phyloP scores from a whole-genome alignment of 257 asterid species.

The Leptodermis oblonga region DNA sequence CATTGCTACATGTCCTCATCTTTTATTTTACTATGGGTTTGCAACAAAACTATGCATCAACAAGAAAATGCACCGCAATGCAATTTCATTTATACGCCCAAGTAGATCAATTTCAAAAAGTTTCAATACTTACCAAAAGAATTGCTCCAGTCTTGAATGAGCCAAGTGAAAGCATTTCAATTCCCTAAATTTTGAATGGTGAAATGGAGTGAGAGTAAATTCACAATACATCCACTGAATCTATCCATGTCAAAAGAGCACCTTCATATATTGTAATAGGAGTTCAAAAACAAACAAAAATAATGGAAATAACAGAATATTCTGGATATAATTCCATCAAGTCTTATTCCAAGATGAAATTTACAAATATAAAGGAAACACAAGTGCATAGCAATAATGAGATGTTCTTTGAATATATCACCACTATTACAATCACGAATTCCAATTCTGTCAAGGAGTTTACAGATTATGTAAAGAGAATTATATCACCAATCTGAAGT shows the following conservation, averaged over 20 bases:
- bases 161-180: conserved; percentile 97
- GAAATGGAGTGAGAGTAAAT: not conserved
- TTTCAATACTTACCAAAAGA: conserved; percentile 62
- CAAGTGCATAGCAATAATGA: too few species aligned
- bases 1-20: not conserved
- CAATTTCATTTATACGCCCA: not conserved
- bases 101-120: not conserved
- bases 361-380: not conserved
- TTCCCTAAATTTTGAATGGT: conserved; percentile 45
- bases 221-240: not conserved
- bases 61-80: not conserved
- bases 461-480: not conserved
- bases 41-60: not conserved
- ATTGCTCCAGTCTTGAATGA: conserved; percentile 97
- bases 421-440: not conserved
- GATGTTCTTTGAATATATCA: too few species aligned
- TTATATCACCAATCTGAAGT: too few species aligned
- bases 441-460: not conserved
- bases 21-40: not conserved
- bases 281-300: not conserved
- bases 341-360: not conserved
- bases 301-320: not conserved
- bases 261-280: not conserved
- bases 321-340: too few species aligned
- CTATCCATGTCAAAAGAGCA: not conserved